These are phyloP conservation scores for Lanzia echinophila DNA, from an alignment of 2,329 filamentous ascomycete species.

Conservation along the genomic window DNA sequence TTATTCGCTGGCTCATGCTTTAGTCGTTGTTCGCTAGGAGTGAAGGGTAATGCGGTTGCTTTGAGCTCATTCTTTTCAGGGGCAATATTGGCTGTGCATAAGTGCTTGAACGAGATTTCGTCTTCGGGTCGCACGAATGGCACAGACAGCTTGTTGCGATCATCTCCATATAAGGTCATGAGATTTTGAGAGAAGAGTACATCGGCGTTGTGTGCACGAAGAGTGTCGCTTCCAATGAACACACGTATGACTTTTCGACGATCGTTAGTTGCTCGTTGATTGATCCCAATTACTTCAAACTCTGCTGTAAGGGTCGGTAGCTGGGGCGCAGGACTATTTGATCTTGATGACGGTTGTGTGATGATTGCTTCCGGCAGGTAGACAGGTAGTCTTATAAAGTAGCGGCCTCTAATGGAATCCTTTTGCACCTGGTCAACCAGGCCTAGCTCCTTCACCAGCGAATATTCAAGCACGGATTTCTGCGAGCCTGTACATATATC, in stretches of 20 bases:
- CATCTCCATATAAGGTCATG: conserved; percentile 79
- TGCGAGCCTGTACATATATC: conserved; percentile 90
- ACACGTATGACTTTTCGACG: conserved; percentile 67
- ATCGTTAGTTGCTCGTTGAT: conserved; percentile 43
- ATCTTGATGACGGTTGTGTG: conserved; percentile 65
- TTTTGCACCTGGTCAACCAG: conserved; percentile 60
- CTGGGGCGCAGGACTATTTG: conserved; percentile 65
- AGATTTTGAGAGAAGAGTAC: conserved; percentile 88
- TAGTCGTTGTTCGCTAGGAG: conserved; percentile 23
- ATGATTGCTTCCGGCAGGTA: conserved; percentile 90
- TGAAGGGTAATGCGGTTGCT: conserved; percentile 28
- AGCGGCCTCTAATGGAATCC: conserved; percentile 53
- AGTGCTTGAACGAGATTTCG: conserved; percentile 69
- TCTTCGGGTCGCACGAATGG: conserved; percentile 91
- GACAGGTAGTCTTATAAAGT: conserved; percentile 69
- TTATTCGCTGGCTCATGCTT: conserved; percentile 14
- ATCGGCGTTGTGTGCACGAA: conserved; percentile 82
- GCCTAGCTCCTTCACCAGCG: conserved; percentile 68
- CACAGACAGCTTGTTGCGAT: conserved; percentile 79
- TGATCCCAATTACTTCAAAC: conserved; percentile 64
- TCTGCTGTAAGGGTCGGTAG: conserved; percentile 74
- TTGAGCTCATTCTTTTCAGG: conserved; percentile 54
- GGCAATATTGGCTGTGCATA: conserved; percentile 56
- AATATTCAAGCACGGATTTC: conserved; percentile 72
- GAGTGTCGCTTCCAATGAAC: conserved; percentile 81